Evolutionary conservation across 306 rosid genomes (phyloP).

Genomic region (Hippophae tibetana): DNA sequence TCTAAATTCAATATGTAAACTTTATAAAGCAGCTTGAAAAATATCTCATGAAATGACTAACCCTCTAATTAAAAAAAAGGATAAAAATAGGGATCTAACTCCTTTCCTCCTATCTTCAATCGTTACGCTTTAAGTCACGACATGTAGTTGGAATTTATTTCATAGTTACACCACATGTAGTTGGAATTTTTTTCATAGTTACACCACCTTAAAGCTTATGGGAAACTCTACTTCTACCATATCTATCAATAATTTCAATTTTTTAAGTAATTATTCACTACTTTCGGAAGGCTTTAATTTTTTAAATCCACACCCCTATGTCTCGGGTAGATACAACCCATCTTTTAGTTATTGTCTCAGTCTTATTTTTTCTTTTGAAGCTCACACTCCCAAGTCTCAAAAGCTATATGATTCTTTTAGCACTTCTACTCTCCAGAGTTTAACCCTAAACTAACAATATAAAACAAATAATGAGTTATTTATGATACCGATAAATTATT

Average conservation of each 20-base stretch:
- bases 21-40: no score
- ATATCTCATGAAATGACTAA: no score
- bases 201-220: no score
- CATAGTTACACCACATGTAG: no score
- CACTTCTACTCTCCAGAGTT: slow-evolving; percentile 11
- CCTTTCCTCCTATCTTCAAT: no score
- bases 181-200: no score
- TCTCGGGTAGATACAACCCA: slow-evolving; percentile 23
- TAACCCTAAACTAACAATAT: slow-evolving; percentile 10
- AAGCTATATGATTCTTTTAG: slow-evolving; percentile 22
- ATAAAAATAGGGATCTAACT: no score
- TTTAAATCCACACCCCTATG: slow-evolving; percentile 8
- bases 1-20: background rate
- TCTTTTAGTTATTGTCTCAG: slow-evolving; percentile 21
- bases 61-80: no score
- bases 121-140: no score
- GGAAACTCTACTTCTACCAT: no score
- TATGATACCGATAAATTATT: background rate
- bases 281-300: slow-evolving; percentile 9
- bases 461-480: background rate
- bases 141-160: no score
- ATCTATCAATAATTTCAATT: no score
- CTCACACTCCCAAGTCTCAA: slow-evolving; percentile 34
- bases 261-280: background rate
- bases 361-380: slow-evolving; percentile 20